Percentiles rank a stretch among this genome's conserved stretches.
Conservation (phyloP, 2,329 filamentous ascomycete genomes). For the Beauveria asiatica region DNA sequence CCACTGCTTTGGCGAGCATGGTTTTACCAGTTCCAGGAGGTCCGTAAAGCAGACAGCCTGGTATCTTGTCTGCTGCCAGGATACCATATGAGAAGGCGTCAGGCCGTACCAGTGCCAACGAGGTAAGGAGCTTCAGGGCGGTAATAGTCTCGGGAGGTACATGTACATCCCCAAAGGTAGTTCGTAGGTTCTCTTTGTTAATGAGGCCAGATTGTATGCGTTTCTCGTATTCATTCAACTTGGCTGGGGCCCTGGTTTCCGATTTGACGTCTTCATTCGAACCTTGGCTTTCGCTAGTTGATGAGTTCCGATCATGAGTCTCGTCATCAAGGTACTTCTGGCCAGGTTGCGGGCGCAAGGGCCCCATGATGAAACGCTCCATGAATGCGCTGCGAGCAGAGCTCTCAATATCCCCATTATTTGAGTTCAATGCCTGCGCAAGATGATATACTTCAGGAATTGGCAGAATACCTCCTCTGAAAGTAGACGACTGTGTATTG, state of each 20-base stretch:
- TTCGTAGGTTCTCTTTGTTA: slow-evolving; percentile 71
- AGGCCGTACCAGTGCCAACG: slow-evolving; percentile 74
- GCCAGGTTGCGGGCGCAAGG: slow-evolving; percentile 23
- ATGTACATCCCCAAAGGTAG: slow-evolving; percentile 82
- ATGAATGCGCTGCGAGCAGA: slow-evolving; percentile 20
- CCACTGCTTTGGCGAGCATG: slow-evolving; percentile 59
- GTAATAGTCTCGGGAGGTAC: slow-evolving; percentile 75
- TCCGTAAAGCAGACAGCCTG: slow-evolving; percentile 79
- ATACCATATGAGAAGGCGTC: slow-evolving; percentile 97
- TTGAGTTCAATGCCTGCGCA: slow-evolving; percentile 24
- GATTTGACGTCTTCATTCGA: slow-evolving; percentile 22
- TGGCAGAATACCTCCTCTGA: slow-evolving; percentile 29
- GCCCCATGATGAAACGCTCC: slow-evolving; percentile 25
- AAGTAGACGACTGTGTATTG: slow-evolving; percentile 20
- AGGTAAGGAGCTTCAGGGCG: slow-evolving; percentile 80
- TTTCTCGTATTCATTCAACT: slow-evolving; percentile 70
- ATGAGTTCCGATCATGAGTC: slow-evolving; percentile 17
- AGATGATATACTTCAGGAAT: slow-evolving; percentile 31
- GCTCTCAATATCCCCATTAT: slow-evolving; percentile 16
- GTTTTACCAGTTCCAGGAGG: slow-evolving; percentile 76
- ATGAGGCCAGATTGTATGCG: slow-evolving; percentile 75
- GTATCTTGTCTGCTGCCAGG: slow-evolving; percentile 81
- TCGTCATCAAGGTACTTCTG: slow-evolving; percentile 24
- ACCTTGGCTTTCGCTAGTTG: slow-evolving; percentile 19
- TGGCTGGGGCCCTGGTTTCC: slow-evolving; percentile 23